These are phyloP conservation scores for Penicillium sp. DNA, from an alignment of 2,329 filamentous ascomycete genomes.

Conservation along the genomic window DNA sequence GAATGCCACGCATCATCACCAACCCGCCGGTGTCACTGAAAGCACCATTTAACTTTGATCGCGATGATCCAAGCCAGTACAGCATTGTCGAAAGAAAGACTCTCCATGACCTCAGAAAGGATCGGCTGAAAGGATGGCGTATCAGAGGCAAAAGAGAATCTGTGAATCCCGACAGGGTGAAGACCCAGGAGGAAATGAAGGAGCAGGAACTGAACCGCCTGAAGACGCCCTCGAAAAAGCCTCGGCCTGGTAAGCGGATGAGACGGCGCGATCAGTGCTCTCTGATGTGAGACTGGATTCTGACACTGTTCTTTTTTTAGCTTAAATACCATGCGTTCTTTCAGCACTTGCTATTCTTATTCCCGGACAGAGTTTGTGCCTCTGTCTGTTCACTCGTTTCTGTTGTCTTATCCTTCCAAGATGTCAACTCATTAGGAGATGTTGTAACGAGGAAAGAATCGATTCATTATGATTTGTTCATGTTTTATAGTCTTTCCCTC, in stretches of 20 bases:
- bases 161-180: constrained; percentile 46
- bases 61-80: constrained; percentile 43
- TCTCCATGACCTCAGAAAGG: constrained; percentile 44
- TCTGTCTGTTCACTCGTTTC: neutral
- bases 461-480: neutral
- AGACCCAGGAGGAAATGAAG: constrained; percentile 31
- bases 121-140: constrained; percentile 47
- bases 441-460: neutral
- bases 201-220: constrained; percentile 40
- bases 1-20: constrained; percentile 50
- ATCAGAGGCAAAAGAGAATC: constrained; percentile 43
- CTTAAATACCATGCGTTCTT: neutral
- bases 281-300: constrained; percentile 1
- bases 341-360: neutral
- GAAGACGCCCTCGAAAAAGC: constrained; percentile 2
- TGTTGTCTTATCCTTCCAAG: neutral
- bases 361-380: neutral
- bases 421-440: neutral
- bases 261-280: neutral
- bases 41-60: constrained; percentile 49
- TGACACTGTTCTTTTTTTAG: neutral
- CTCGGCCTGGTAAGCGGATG: neutral
- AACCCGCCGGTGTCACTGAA: constrained; percentile 51
- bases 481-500: constrained; percentile 6
- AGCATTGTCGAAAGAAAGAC: constrained; percentile 53